A percentile compares a stretch with the other conserved stretches of the same genome.
phyloP scores from a whole-genome alignment of 805 yeast genomes.

The Wickerhamiella sorbophila region DNA sequence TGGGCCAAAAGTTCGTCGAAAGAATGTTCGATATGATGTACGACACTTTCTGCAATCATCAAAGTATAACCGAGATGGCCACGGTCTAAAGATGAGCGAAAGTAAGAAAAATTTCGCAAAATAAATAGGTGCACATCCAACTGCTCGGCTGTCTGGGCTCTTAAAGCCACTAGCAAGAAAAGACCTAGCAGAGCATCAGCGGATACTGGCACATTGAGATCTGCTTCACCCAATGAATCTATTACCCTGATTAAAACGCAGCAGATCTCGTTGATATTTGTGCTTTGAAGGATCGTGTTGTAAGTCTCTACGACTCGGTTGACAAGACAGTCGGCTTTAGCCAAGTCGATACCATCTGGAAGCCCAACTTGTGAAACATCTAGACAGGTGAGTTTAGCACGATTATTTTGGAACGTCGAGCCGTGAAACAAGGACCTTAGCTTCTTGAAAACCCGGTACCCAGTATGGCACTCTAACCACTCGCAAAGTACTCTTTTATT shows the following conservation, averaged over 20 bases:
- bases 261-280: background rate
- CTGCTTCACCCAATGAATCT: constrained; percentile 21
- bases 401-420: background rate
- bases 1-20: constrained; percentile 26
- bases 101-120: constrained; percentile 41
- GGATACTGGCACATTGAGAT: constrained; percentile 31
- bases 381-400: constrained; percentile 19
- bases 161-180: constrained; percentile 53
- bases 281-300: constrained; percentile 32
- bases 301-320: constrained; percentile 38
- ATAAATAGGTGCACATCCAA: constrained; percentile 53
- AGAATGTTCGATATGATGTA: constrained; percentile 44
- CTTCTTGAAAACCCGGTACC: constrained; percentile 2
- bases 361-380: constrained; percentile 33
- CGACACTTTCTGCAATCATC: constrained; percentile 72
- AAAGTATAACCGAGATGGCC: constrained; percentile 38
- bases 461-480: constrained; percentile 7
- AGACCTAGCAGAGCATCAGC: constrained; percentile 74
- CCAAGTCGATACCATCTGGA: constrained; percentile 20
- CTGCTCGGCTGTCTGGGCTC: constrained; percentile 37
- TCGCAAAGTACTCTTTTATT: constrained; percentile 3
- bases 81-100: constrained; percentile 2
- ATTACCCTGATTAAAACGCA: background rate
- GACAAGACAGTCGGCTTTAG: constrained; percentile 26
- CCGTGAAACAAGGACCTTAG: background rate